These are phyloP conservation scores for Pythium myriotylum DNA, from an alignment of 352 stramenopile species.

Conservation along the genomic window DNA sequence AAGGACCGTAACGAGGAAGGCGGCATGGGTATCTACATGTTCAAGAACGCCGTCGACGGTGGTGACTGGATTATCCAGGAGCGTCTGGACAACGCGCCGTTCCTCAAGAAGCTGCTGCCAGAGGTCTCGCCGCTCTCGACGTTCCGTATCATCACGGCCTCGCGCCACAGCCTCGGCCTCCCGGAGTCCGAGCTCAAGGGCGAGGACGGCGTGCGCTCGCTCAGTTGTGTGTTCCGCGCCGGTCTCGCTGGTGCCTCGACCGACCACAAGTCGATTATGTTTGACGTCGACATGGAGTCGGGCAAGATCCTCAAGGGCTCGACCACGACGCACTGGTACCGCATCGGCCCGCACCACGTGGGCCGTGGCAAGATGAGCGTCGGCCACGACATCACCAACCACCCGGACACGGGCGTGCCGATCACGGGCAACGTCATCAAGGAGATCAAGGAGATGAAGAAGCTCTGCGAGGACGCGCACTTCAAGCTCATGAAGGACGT, in stretches of 20 bases:
- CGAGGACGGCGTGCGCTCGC: conserved; percentile 68
- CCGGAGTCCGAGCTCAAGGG: conserved; percentile 48
- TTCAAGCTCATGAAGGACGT: conserved; percentile 92
- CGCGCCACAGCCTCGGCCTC: conserved; percentile 62
- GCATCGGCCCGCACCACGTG: conserved; percentile 80
- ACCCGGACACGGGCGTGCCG: conserved; percentile 87
- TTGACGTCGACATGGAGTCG: conserved; percentile 96
- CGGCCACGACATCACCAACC: conserved; percentile 86
- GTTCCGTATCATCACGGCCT: conserved; percentile 98
- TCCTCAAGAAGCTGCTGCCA: conserved; percentile 92
- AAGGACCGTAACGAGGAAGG: conserved; percentile 99
- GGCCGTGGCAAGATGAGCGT: conserved; percentile 76
- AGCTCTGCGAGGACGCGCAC: conserved; percentile 86
- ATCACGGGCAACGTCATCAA: conserved; percentile 90
- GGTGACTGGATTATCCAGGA: conserved; percentile 98
- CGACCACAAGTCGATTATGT: conserved; percentile 98
- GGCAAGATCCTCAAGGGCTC: conserved; percentile 94
- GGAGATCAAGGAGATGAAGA: conserved; percentile 86
- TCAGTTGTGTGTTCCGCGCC: conserved; percentile 82
- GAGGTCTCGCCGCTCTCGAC: conserved; percentile 95
- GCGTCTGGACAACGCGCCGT: conserved; percentile 92
- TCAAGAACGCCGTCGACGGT: conserved; percentile 94
- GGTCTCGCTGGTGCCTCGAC: conserved; percentile 82
- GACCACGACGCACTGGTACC: conserved; percentile 97
- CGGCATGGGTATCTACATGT: conserved; percentile 97